Conservation (phyloP, 1,139 yeast genomes). For the Magnusiomyces tetraspermus region DNA sequence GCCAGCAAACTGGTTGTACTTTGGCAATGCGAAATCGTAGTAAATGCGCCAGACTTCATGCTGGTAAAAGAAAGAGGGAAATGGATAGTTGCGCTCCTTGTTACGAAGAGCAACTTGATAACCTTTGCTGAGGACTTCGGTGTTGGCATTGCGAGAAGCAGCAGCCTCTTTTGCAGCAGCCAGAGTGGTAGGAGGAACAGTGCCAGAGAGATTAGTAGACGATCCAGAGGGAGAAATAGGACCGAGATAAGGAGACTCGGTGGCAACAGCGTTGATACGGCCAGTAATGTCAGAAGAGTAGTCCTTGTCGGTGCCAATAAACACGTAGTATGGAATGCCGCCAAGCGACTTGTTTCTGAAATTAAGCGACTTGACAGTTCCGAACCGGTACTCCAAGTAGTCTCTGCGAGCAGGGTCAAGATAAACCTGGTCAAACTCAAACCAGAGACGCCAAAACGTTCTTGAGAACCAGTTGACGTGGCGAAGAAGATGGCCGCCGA, state of each 20-base stretch:
- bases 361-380: conserved; percentile 67
- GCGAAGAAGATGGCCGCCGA: conserved; percentile 63
- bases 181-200: conserved; percentile 71
- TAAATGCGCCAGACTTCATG: conserved; percentile 68
- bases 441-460: conserved; percentile 82
- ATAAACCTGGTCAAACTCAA: conserved; percentile 73
- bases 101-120: conserved; percentile 65
- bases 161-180: conserved; percentile 41
- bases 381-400: conserved; percentile 70
- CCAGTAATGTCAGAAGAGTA: conserved; percentile 51
- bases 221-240: conserved; percentile 33
- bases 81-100: conserved; percentile 57
- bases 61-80: conserved; percentile 71
- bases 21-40: conserved; percentile 61
- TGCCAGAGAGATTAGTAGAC: conserved; percentile 54
- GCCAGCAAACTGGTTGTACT: conserved; percentile 60
- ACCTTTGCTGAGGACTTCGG: conserved; percentile 45
- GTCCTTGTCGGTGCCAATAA: conserved; percentile 71
- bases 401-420: conserved; percentile 75
- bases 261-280: conserved; percentile 61
- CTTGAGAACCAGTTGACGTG: conserved; percentile 69
- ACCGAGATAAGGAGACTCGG: conserved; percentile 72
- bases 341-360: conserved; percentile 56
- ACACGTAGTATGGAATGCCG: conserved; percentile 68
- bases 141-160: conserved; percentile 12